Percentiles rank a stretch among this genome's conserved stretches.
These are phyloP conservation scores for Clarireedia monteithiana DNA, from an alignment of 2,329 filamentous ascomycete genomes.

Conservation along the genomic window DNA sequence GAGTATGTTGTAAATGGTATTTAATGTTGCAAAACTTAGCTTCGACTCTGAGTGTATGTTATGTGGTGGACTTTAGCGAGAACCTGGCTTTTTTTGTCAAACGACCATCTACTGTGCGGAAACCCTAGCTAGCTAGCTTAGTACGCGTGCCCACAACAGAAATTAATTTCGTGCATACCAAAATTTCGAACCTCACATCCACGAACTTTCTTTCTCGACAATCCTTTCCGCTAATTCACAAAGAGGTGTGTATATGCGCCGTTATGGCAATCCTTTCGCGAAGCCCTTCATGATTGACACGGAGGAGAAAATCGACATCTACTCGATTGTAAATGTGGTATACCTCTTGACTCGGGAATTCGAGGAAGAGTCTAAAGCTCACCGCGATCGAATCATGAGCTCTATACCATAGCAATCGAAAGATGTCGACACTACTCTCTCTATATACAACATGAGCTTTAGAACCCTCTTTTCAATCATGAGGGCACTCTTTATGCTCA, in stretches of 20 bases:
- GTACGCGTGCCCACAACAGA: conserved; percentile 11
- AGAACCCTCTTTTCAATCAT: conserved; percentile 53
- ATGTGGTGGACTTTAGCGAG: conserved; percentile 5
- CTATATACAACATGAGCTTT: conserved; percentile 57
- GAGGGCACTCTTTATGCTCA: conserved; percentile 65
- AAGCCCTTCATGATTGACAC: conserved; percentile 30
- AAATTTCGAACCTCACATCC: not conserved
- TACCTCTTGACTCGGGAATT: not conserved
- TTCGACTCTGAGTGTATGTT: conserved; percentile 8
- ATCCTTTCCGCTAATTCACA: conserved; percentile 6
- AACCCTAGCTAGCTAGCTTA: conserved; percentile 4
- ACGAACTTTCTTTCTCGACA: not conserved
- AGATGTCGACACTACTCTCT: conserved; percentile 51
- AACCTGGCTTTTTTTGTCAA: not conserved
- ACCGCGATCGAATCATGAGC: conserved; percentile 1
- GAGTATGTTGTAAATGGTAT: conserved; percentile 16
- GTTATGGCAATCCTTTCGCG: conserved; percentile 9
- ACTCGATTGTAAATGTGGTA: conserved; percentile 18
- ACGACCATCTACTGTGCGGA: not conserved
- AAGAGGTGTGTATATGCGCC: conserved; percentile 28
- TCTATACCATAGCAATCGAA: conserved; percentile 20
- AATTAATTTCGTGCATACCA: not conserved
- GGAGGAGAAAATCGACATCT: conserved; percentile 47
- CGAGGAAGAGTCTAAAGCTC: conserved; percentile 3
- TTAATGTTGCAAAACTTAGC: conserved; percentile 10